These are phyloP conservation scores for Penicillium tannophilum DNA, from an alignment of 495 filamentous ascomycete species.

Conservation along the genomic window DNA sequence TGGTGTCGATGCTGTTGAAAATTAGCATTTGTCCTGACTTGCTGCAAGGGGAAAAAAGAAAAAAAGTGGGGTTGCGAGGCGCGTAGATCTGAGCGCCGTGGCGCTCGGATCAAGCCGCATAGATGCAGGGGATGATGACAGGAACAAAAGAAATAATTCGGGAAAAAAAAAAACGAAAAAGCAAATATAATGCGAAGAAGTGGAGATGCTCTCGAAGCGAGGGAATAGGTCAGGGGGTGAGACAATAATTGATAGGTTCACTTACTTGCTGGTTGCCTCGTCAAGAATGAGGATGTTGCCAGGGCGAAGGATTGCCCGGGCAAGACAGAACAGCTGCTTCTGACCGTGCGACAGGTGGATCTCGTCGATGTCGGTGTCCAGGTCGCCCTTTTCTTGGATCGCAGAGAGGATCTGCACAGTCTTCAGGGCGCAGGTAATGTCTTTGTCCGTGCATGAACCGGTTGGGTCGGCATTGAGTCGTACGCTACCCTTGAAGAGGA, in stretches of 20 bases:
- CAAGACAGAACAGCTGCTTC: conserved; percentile 66
- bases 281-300: conserved; percentile 54
- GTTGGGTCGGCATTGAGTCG: conserved; percentile 53
- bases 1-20: conserved; percentile 49
- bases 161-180: conserved; percentile 14
- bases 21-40: conserved; percentile 5
- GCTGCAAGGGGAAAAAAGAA: conserved; percentile 19
- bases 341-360: conserved; percentile 62
- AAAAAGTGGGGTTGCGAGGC: not conserved
- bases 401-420: conserved; percentile 51
- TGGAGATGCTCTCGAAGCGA: conserved; percentile 15
- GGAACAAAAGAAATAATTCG: conserved; percentile 1
- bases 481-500: conserved; percentile 50
- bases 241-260: conserved; percentile 15
- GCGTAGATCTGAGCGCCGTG: conserved; percentile 13
- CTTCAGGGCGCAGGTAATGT: conserved; percentile 49
- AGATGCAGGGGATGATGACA: conserved; percentile 29
- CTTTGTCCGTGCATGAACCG: conserved; percentile 28
- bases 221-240: conserved; percentile 21
- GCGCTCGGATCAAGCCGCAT: conserved; percentile 25
- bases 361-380: conserved; percentile 52
- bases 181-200: not conserved
- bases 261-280: conserved; percentile 55
- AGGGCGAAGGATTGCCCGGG: conserved; percentile 56
- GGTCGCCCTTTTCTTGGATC: conserved; percentile 51